Conservation (phyloP, 768 basidiomycete genomes). For the Pleurotus giganteus region DNA sequence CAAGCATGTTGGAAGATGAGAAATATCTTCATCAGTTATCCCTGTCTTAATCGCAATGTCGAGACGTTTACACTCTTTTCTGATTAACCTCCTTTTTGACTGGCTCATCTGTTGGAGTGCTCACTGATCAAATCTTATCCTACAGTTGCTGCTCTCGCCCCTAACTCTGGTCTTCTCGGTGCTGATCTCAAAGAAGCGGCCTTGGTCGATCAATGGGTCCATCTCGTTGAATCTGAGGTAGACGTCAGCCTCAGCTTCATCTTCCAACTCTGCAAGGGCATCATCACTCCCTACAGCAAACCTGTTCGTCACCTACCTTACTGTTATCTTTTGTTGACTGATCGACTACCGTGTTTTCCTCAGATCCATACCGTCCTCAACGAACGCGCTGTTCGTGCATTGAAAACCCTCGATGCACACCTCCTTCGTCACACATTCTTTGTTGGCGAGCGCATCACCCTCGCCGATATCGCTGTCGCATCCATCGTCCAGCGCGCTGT, state of each 20-base stretch:
- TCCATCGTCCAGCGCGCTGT: constrained; percentile 53
- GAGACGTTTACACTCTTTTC: constrained; percentile 43
- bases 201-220: constrained; percentile 82
- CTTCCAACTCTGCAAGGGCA: constrained; percentile 40
- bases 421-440: constrained; percentile 83
- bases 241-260: constrained; percentile 34
- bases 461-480: constrained; percentile 82
- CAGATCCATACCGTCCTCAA: constrained; percentile 58
- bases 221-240: constrained; percentile 71
- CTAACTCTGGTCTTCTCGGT: constrained; percentile 80
- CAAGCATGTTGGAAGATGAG: constrained; percentile 8
- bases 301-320: constrained; percentile 45
- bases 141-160: constrained; percentile 71
- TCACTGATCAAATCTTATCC: constrained; percentile 17
- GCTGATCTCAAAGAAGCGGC: constrained; percentile 63
- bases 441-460: constrained; percentile 90
- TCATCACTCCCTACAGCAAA: constrained; percentile 74
- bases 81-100: constrained; percentile 25
- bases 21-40: constrained; percentile 56
- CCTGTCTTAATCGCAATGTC: constrained; percentile 68
- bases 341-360: background rate
- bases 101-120: constrained; percentile 2
- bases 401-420: constrained; percentile 71
- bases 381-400: constrained; percentile 54
- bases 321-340: background rate